Conservation (phyloP, 805 yeast genomes). For the Saturnispora bothae region DNA sequence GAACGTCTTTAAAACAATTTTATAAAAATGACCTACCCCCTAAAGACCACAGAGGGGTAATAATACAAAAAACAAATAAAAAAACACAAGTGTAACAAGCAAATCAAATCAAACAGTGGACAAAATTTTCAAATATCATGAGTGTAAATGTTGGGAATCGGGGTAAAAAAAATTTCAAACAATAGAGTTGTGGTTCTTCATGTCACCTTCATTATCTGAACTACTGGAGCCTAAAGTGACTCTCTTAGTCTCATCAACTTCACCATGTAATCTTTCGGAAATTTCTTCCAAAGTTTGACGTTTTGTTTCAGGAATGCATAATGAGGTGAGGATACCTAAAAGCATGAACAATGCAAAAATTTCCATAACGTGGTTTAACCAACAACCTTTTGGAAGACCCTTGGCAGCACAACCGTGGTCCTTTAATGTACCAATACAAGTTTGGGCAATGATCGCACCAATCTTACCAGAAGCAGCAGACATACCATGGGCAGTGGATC, state of each 20-base stretch:
- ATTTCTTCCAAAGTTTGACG: constrained; percentile 83
- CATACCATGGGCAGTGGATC: constrained; percentile 92
- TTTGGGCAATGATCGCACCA: constrained; percentile 89
- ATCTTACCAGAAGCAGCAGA: constrained; percentile 89
- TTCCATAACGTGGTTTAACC: constrained; percentile 88
- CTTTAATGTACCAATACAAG: constrained; percentile 74
- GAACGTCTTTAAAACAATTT: too few relatives aligned
- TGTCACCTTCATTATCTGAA: constrained; percentile 3
- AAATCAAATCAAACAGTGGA: neutral
- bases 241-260: constrained; percentile 35
- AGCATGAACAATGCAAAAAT: constrained; percentile 89
- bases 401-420: constrained; percentile 65
- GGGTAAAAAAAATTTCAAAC: neutral
- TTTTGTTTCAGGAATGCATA: constrained; percentile 82
- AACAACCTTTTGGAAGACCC: constrained; percentile 47
- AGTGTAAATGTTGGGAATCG: neutral
- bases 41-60: too few relatives aligned
- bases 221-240: constrained; percentile 1
- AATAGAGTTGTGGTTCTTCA: neutral
- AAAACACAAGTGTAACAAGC: neutral
- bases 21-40: neutral
- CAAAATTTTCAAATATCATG: too few relatives aligned
- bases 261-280: constrained; percentile 74
- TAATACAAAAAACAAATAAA: neutral
- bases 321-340: constrained; percentile 54